Evolutionary conservation across 495 filamentous ascomycete genomes (phyloP), one percentile per base, ranked within the genome.

Genomic region (Aspergillus conjunctus): DNA sequence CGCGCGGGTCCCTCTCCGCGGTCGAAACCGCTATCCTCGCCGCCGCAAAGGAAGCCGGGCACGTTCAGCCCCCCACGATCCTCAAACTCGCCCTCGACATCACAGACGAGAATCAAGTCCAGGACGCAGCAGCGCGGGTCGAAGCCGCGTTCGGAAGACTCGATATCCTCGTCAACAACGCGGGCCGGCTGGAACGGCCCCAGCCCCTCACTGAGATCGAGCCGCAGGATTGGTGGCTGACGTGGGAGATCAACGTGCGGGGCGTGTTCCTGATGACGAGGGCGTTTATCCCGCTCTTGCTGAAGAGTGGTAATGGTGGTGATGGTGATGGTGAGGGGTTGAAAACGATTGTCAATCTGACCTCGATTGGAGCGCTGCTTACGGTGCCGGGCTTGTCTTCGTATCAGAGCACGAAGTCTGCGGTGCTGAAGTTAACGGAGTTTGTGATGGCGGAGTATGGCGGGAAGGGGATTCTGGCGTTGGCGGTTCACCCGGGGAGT

Each of bases 161-260:
- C 7, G 82, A 84, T 59, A 77, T 83, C 21, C 37, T 83, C 14
- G 68, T 83, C 21, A 79, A 78, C 59, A 79, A 80, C 37, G 71
- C 72, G 3, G 81, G 69, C 1, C 31, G 44, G 5, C 11, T 62
- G 22, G 62, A 54, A 20, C 18, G 26, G 21, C 46, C 30, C 11
- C 32, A 22, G 12, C 46, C 51, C 7, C 32, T 79, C 14, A 63
- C 59, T 30, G 76, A 76, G 15, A 34, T 65, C 14, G 57, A 69
- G 43, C 48, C 74, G 4, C 37, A 68, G 7, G 70, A 72, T 3
- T 80, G 74, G 69, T 80, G 77, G 79, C 58, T 49, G 51, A 76
- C 73, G 4, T 79, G 70, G 56, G 73, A 76, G 45, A 66, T 78
- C 50, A 79, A 81, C 63, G 48, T 82, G 33, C 74, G 74, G 30